Evolutionary conservation across 768 basidiomycete genomes (phyloP).

Genomic region (Suillus weaverae): DNA sequence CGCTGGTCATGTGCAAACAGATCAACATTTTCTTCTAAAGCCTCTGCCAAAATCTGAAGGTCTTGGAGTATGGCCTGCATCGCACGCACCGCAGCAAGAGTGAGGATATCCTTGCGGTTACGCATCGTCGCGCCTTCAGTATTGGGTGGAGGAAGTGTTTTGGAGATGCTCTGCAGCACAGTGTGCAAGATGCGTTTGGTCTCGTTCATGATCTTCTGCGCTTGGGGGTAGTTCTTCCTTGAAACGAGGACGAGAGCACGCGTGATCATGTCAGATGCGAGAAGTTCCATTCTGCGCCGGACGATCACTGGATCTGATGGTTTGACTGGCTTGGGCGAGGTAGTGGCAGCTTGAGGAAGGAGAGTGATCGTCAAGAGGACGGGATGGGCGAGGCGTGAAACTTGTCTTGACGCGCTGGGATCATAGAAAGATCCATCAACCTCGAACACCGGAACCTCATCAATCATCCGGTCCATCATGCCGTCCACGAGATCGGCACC

Average conservation of each 20-base stretch:
- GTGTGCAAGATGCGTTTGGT: slow-evolving; percentile 92
- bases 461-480: slow-evolving; percentile 96
- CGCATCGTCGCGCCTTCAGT: slow-evolving; percentile 48
- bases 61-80: slow-evolving; percentile 87
- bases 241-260: slow-evolving; percentile 90
- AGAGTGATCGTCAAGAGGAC: slow-evolving; percentile 94
- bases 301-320: slow-evolving; percentile 88
- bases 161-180: slow-evolving; percentile 81
- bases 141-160: slow-evolving; percentile 62
- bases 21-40: slow-evolving; percentile 87
- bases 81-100: slow-evolving; percentile 70
- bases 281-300: slow-evolving; percentile 92
- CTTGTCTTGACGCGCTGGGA: slow-evolving; percentile 78
- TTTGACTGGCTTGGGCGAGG: slow-evolving; percentile 36
- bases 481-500: slow-evolving; percentile 74
- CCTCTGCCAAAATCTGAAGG: slow-evolving; percentile 82
- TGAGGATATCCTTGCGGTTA: slow-evolving; percentile 78
- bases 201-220: slow-evolving; percentile 86
- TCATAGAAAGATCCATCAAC: slow-evolving; percentile 96
- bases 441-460: slow-evolving; percentile 95
- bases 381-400: slow-evolving; percentile 81
- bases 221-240: slow-evolving; percentile 86
- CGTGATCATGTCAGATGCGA: slow-evolving; percentile 97
- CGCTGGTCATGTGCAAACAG: slow-evolving; percentile 91
- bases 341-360: slow-evolving; percentile 49